Percentiles rank a stretch among this genome's conserved stretches.
These are phyloP conservation scores for Hydnomerulius pinastri DNA, from an alignment of 768 basidiomycete genomes.

Conservation along the genomic window DNA sequence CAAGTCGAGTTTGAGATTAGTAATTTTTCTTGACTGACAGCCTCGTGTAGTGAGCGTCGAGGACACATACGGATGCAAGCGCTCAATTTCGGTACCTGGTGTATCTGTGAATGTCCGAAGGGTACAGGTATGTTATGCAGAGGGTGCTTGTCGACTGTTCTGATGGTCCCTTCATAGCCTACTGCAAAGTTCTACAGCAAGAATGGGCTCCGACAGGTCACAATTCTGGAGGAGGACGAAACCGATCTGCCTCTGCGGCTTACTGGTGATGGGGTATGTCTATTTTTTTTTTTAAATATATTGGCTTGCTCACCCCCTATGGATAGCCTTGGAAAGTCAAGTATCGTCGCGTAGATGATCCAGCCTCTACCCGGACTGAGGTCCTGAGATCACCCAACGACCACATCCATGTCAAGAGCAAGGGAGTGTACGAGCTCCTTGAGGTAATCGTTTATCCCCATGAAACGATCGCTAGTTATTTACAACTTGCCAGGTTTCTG, in stretches of 20 bases:
- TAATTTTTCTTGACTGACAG: conserved; percentile 1
- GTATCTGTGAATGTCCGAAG: conserved; percentile 83
- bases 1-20: conserved; percentile 33
- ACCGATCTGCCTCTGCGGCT: conserved; percentile 79
- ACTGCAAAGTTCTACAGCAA: conserved; percentile 85
- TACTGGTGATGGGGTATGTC: conserved; percentile 85
- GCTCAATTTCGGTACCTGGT: conserved; percentile 72
- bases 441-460: conserved; percentile 46
- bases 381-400: conserved; percentile 67
- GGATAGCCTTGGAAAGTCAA: conserved; percentile 84
- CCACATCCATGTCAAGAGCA: conserved; percentile 68
- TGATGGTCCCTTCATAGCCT: conserved; percentile 49
- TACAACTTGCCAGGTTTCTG: conserved; percentile 56
- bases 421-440: conserved; percentile 73
- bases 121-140: conserved; percentile 56
- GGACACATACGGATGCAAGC: conserved; percentile 86
- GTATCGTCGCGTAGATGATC: conserved; percentile 58
- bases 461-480: neutral
- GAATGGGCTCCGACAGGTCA: conserved; percentile 53
- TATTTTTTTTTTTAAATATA: neutral
- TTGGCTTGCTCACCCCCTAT: conserved; percentile 6
- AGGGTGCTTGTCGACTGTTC: neutral
- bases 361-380: conserved; percentile 41
- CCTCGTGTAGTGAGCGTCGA: conserved; percentile 68
- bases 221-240: conserved; percentile 72